Evolutionary conservation across 768 basidiomycete species (phyloP).

Genomic region (Serendipita vermifera): DNA sequence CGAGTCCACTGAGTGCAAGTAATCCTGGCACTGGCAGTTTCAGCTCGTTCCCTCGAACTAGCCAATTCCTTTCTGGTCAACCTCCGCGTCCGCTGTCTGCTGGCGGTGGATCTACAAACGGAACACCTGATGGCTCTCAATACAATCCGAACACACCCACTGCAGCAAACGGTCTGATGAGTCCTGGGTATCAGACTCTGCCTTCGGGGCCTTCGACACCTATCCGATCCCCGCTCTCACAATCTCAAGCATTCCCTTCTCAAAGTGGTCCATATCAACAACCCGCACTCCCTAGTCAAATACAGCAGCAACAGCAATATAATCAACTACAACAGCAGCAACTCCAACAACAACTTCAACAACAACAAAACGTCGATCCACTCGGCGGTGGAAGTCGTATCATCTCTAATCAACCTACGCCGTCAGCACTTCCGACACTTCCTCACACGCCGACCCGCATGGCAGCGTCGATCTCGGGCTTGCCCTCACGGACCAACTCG

Average conservation of each 20-base stretch:
- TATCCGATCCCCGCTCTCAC: neutral
- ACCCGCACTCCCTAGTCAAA: neutral
- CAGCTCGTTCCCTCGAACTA: neutral
- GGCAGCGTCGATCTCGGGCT: neutral
- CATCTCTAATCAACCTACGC: neutral
- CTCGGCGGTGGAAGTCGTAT: neutral
- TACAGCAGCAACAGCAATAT: slow-evolving; percentile 4
- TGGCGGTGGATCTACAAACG: too few relatives aligned
- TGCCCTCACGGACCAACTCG: neutral
- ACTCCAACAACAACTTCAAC: neutral
- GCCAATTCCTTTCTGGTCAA: neutral
- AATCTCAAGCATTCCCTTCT: neutral
- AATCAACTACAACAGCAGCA: too few relatives aligned
- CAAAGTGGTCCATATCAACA: slow-evolving; percentile 5
- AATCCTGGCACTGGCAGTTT: neutral
- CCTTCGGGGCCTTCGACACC: neutral
- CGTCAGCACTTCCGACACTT: neutral
- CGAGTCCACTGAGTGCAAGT: neutral
- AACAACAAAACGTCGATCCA: slow-evolving; percentile 5
- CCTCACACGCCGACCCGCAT: neutral
- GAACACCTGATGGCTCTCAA: neutral
- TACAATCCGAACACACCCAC: too few relatives aligned
- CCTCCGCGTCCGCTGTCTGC: neutral
- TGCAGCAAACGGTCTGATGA: too few relatives aligned
- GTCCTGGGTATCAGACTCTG: too few relatives aligned